Percentiles rank a stretch among this genome's conserved stretches.
Evolutionary conservation across 2,329 filamentous ascomycete species (phyloP).

Genomic region (Bipolaris bicolor): DNA sequence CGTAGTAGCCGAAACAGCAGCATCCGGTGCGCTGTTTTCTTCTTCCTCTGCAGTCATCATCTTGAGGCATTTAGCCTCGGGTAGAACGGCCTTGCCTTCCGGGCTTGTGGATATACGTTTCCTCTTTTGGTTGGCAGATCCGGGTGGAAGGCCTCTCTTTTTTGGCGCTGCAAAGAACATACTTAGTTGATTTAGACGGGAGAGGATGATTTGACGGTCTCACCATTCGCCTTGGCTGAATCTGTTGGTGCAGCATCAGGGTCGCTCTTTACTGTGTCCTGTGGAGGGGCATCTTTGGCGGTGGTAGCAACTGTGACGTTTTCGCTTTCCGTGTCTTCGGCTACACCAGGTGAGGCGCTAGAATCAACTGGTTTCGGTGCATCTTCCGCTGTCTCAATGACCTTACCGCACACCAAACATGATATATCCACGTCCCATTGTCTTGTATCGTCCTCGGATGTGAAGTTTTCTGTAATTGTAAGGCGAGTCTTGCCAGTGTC

Average conservation of each 20-base stretch:
- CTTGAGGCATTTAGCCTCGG: background rate
- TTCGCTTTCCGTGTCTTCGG: conserved; percentile 1
- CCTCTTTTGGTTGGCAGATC: conserved; percentile 7
- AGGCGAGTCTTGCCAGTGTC: conserved; percentile 15
- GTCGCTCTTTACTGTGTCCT: background rate
- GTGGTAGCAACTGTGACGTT: background rate
- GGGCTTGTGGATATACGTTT: background rate
- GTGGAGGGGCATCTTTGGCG: background rate
- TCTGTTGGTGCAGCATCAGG: background rate
- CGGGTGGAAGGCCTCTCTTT: conserved; percentile 9
- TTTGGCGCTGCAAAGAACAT: conserved; percentile 3
- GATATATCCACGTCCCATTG: conserved; percentile 25
- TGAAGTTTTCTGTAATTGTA: conserved; percentile 26
- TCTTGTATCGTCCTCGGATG: conserved; percentile 1
- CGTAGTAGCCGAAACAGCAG: background rate
- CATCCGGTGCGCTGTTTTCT: background rate
- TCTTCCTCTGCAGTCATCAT: background rate
- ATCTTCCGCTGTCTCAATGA: conserved; percentile 20
- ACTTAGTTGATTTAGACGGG: conserved; percentile 13
- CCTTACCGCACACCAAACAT: conserved; percentile 28
- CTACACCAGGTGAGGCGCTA: background rate
- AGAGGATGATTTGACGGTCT: conserved; percentile 10
- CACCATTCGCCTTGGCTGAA: conserved; percentile 11
- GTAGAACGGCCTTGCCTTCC: background rate
- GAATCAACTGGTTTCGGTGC: background rate